phyloP scores from a whole-genome alignment of 345 rosid genomes.

The Citrus unshiu region DNA sequence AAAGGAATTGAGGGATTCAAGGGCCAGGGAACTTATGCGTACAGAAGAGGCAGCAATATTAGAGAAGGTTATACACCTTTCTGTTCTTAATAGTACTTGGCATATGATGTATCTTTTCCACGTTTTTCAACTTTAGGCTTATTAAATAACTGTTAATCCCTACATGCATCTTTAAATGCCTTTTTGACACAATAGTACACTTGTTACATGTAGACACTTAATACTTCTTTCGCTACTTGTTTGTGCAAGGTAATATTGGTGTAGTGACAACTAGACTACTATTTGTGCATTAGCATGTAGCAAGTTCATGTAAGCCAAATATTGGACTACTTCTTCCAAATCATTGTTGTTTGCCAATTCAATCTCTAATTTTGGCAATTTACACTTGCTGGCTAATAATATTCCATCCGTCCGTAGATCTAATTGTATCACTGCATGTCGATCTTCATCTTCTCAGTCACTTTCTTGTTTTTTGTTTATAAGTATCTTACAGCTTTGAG shows the following conservation, averaged over 20 bases:
- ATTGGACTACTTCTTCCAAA: background rate
- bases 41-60: constrained; percentile 93
- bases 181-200: background rate
- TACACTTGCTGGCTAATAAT: background rate
- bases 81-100: background rate
- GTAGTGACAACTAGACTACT: background rate
- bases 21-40: constrained; percentile 92
- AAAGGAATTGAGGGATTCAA: constrained; percentile 79
- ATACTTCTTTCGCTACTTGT: background rate
- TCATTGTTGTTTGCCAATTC: background rate
- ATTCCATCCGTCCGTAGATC: background rate
- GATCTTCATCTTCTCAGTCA: background rate
- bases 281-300: background rate
- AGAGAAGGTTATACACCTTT: constrained; percentile 64
- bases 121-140: background rate
- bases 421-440: background rate
- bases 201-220: background rate
- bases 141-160: background rate
- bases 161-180: background rate
- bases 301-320: background rate
- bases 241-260: background rate
- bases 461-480: background rate
- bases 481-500: background rate
- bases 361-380: background rate
- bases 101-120: background rate